Conservation (phyloP, 495 filamentous ascomycete genomes). For the Annulohypoxylon nitens region DNA sequence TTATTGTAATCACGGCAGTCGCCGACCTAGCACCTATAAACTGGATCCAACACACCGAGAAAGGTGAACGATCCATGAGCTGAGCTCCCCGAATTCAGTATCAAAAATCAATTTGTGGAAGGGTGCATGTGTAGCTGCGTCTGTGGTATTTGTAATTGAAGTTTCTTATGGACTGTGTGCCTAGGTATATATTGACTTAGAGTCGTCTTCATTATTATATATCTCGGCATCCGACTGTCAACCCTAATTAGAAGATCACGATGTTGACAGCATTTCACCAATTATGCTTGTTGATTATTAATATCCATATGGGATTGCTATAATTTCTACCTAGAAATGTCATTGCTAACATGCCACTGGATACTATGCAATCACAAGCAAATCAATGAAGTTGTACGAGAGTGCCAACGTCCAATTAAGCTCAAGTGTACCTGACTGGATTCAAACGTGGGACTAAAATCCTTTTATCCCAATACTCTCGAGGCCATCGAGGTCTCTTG, state of each 20-base stretch:
- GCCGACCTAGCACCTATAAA: neutral
- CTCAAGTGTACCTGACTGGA: conserved; percentile 19
- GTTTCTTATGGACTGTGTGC: neutral
- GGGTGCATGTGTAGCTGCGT: neutral
- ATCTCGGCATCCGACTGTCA: neutral
- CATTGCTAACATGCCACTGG: neutral
- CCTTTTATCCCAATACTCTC: neutral
- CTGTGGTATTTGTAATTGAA: neutral
- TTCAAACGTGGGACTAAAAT: conserved; percentile 15
- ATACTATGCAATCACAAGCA: neutral
- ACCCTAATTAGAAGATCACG: neutral
- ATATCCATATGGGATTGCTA: neutral
- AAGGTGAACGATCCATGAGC: neutral
- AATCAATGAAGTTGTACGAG: neutral
- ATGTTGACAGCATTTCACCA: too few species aligned
- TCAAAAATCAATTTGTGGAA: neutral
- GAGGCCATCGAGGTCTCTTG: conserved; percentile 28
- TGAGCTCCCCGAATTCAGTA: neutral
- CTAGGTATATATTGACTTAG: neutral
- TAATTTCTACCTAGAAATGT: neutral
- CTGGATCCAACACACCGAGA: neutral
- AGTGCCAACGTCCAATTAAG: conserved; percentile 38
- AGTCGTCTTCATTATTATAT: neutral
- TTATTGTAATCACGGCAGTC: neutral
- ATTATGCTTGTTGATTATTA: neutral